Evolutionary conservation across 257 asterid genomes (phyloP).

Genomic region (Forsythia suspensa): DNA sequence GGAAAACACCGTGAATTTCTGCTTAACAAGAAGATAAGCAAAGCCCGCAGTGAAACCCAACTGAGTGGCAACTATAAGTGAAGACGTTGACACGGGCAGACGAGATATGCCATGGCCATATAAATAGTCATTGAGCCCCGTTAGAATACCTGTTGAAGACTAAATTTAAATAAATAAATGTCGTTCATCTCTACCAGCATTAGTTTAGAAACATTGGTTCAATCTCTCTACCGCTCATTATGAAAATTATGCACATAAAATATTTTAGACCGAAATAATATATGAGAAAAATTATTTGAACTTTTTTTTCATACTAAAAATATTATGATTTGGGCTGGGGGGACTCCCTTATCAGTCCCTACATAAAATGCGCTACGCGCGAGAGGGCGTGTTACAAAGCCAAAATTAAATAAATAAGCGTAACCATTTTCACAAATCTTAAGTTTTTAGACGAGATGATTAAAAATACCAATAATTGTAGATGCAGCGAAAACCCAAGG

Average conservation of each 20-base stretch:
- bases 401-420: too few species aligned
- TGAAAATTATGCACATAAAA: too few species aligned
- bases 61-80: slow-evolving; percentile 17
- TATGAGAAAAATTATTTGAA: too few species aligned
- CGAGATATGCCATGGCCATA: slow-evolving; percentile 10
- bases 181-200: not conserved
- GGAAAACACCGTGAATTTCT: slow-evolving; percentile 20
- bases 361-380: too few species aligned
- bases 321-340: too few species aligned
- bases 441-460: not conserved
- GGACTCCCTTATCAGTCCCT: too few species aligned
- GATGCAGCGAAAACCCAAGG: slow-evolving; percentile 12
- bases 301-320: too few species aligned
- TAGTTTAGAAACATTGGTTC: too few species aligned
- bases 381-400: too few species aligned
- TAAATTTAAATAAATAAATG: not conserved
- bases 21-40: slow-evolving; percentile 12
- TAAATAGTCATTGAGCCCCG: slow-evolving; percentile 2
- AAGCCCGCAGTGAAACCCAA: slow-evolving; percentile 21
- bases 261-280: too few species aligned
- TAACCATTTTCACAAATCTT: not conserved
- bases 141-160: not conserved
- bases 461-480: not conserved
- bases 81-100: slow-evolving; percentile 20
- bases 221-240: too few species aligned